Conservation (phyloP, 495 filamentous ascomycete species). For the Daldinia decipiens region DNA sequence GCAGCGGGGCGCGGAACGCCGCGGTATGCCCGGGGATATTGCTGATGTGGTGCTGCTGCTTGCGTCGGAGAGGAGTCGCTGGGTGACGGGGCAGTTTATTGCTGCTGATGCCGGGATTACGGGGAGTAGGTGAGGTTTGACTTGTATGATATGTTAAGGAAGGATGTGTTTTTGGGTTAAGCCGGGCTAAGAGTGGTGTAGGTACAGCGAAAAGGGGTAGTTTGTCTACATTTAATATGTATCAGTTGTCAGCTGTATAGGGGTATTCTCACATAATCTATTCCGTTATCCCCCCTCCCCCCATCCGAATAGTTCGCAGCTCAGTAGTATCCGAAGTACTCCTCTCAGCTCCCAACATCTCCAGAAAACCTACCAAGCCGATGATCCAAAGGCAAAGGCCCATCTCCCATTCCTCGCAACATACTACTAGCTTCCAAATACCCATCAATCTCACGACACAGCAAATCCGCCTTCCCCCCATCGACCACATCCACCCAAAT, state of each 20-base stretch:
- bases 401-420: too few relatives aligned
- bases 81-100: slow-evolving; percentile 63
- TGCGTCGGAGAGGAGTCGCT: slow-evolving; percentile 59
- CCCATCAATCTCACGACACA: slow-evolving; percentile 40
- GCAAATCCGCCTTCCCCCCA: slow-evolving; percentile 28
- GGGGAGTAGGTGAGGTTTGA: not conserved
- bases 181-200: not conserved
- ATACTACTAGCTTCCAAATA: slow-evolving; percentile 25
- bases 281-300: not conserved
- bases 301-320: not conserved
- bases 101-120: slow-evolving; percentile 58
- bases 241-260: not conserved
- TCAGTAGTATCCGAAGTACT: not conserved
- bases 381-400: too few relatives aligned
- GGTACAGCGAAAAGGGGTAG: not conserved
- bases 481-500: slow-evolving; percentile 45
- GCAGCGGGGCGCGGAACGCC: slow-evolving; percentile 26
- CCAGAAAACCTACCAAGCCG: too few relatives aligned
- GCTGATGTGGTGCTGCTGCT: slow-evolving; percentile 60
- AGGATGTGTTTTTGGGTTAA: not conserved
- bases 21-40: slow-evolving; percentile 54
- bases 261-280: not conserved
- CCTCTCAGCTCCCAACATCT: not conserved
- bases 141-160: not conserved
- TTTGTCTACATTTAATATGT: not conserved